A percentile compares a stretch with the other conserved stretches of the same genome.
phyloP scores from a whole-genome alignment of 352 stramenopile genomes.

The Globisporangium irregulare region DNA sequence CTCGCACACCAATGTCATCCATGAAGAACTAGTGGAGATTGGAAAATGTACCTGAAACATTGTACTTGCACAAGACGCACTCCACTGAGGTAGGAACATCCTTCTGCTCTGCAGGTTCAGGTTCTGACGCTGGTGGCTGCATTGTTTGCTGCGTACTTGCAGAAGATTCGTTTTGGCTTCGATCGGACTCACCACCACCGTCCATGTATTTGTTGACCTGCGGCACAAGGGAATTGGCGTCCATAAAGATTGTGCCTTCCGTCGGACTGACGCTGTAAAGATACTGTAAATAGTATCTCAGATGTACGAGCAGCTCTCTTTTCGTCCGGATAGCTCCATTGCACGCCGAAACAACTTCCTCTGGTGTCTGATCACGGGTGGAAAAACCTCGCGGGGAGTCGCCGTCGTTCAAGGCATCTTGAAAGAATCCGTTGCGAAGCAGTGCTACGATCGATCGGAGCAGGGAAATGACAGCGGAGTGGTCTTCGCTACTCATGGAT shows the following conservation, averaged over 20 bases:
- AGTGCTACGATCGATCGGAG: conserved; percentile 54
- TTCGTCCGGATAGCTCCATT: conserved; percentile 49
- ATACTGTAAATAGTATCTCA: conserved; percentile 78
- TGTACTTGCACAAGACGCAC: conserved; percentile 81
- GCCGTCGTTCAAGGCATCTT: conserved; percentile 28
- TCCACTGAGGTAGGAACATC: conserved; percentile 13
- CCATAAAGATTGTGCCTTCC: conserved; percentile 58
- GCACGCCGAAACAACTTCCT: conserved; percentile 38
- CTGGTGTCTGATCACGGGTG: conserved; percentile 21
- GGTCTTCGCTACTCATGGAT: conserved; percentile 84
- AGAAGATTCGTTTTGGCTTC: conserved; percentile 20
- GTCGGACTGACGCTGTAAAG: conserved; percentile 68
- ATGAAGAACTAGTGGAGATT: neutral
- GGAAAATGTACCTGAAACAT: conserved; percentile 48
- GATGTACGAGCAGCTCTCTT: conserved; percentile 46
- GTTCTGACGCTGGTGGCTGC: neutral
- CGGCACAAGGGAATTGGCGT: conserved; percentile 43
- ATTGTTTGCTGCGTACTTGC: conserved; percentile 22
- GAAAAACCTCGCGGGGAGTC: conserved; percentile 13
- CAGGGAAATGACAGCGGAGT: conserved; percentile 53
- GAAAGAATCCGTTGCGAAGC: conserved; percentile 57
- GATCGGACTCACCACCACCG: conserved; percentile 12
- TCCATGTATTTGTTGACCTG: conserved; percentile 42
- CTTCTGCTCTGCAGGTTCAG: conserved; percentile 15
- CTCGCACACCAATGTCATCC: neutral